These are phyloP conservation scores for Penicilliopsis zonata DNA, from an alignment of 495 filamentous ascomycete genomes.

Conservation along the genomic window DNA sequence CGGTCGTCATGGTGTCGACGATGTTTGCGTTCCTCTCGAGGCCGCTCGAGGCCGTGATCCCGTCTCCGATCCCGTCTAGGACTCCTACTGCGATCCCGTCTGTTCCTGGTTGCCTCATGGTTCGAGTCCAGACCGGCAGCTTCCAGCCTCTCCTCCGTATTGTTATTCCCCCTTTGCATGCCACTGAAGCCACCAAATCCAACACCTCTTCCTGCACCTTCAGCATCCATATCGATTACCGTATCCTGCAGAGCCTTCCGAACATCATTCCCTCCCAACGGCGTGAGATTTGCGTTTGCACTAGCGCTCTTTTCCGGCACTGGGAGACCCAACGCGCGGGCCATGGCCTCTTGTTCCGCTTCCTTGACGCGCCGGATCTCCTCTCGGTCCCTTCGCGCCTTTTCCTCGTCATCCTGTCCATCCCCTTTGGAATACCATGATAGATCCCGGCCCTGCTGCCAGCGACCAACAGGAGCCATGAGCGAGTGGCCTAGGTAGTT, in stretches of 20 bases:
- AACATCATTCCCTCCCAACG: conserved; percentile 21
- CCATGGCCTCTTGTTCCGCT: conserved; percentile 83
- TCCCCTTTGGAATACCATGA: conserved; percentile 79
- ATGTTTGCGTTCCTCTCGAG: conserved; percentile 23
- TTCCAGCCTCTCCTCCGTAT: conserved; percentile 8
- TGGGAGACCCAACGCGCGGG: conserved; percentile 67
- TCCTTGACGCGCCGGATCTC: conserved; percentile 78
- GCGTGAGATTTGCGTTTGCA: conserved; percentile 31
- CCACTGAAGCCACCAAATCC: conserved; percentile 12
- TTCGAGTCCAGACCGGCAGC: conserved; percentile 13
- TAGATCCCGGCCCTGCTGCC: conserved; percentile 83
- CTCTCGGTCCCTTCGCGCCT: conserved; percentile 48
- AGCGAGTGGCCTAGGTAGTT: conserved; percentile 96
- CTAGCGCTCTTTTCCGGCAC: conserved; percentile 29
- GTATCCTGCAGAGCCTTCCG: conserved; percentile 18
- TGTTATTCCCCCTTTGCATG: conserved; percentile 1
- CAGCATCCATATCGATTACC: conserved; percentile 17
- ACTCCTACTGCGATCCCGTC: conserved; percentile 21
- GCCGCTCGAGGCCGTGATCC: conserved; percentile 15
- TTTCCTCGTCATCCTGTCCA: conserved; percentile 43
- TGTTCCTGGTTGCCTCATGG: conserved; percentile 13
- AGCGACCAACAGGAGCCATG: conserved; percentile 91
- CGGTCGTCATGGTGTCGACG: conserved; percentile 22
- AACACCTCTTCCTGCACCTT: conserved; percentile 9
- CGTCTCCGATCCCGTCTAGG: conserved; percentile 17